A percentile compares a stretch with the other conserved stretches of the same genome.
These are phyloP conservation scores for Gossypium bickii DNA, from an alignment of 345 rosid genomes.

Conservation along the genomic window DNA sequence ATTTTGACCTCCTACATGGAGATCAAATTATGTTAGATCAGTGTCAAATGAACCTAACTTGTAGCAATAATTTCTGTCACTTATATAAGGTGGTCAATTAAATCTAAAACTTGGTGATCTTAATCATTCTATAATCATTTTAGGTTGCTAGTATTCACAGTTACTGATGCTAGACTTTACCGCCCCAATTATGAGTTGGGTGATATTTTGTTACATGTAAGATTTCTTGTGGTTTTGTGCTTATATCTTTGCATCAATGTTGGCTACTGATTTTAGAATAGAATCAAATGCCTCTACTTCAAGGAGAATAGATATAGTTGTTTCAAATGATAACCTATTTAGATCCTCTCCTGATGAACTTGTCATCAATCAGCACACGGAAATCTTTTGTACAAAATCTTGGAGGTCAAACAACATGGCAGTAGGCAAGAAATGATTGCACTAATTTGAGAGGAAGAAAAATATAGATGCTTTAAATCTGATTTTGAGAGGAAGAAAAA, in stretches of 20 bases:
- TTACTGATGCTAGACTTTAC: background rate
- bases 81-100: background rate
- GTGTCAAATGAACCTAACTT: background rate
- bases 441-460: background rate
- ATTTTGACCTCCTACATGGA: background rate
- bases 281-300: background rate
- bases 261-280: background rate
- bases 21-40: background rate
- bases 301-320: background rate
- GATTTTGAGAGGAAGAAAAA: background rate
- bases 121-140: background rate
- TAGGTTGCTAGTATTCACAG: background rate
- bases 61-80: background rate
- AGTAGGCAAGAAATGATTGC: background rate
- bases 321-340: background rate
- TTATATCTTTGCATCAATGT: background rate
- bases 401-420: background rate
- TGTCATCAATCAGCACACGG: background rate
- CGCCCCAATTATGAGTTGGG: background rate
- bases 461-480: background rate
- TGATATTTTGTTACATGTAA: background rate
- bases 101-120: background rate
- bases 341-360: background rate
- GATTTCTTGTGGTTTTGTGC: background rate
- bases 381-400: background rate